Base-by-base conservation (phyloP, 257 asterid species). In the Leptodermis oblonga region DNA sequence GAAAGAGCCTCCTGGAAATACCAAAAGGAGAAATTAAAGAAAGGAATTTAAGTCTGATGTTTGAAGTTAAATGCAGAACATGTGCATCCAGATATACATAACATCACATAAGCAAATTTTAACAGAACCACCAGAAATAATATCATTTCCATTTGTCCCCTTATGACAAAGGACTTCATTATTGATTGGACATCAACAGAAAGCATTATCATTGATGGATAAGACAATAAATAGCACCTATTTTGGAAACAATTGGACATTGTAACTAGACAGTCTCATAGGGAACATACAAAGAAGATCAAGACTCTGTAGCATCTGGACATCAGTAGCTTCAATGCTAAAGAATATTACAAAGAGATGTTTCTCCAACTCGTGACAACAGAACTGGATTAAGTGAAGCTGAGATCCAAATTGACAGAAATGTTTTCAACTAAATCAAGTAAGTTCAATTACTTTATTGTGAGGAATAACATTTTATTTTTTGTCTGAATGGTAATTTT, bases 1-100 rank as follows among this genome's bases (percentile, higher is more conserved):
- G 85, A 68, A 67, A 70, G 74, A 73, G 61, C 58, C 76, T 90
- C 96, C 97, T 92, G 84, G n/a, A 76, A 73, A 73, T 46, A 48
- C 62, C 77, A 34, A 76, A 77, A 48, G 5, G 49, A 79, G 76
- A 62, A 46, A 25, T 39, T 52, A 61, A 34, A 55, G 49, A 48
- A 33, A 59, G 60, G 26, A 39, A 4, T 8, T 11, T 5, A 26
- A 42, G 30, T 48, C 25, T 37, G 33, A 25, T 31, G 7, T 65
- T 46, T 20, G 30, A 10, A 28, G 20, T 28, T 17, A 28, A 18
- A 65, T 3, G 39, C 43, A 46, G 5, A 41, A 28, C 18, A 30
- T 30, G 23, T 7, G 55, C 34, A 52, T 53, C 25, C 30, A 22
- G 43, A 62, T 15, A 72, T 11, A 62, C 17, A 6, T 51, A 2